Evolutionary conservation across 2,329 filamentous ascomycete genomes (phyloP).

Genomic region (Ophiocordyceps camponoti-floridani): DNA sequence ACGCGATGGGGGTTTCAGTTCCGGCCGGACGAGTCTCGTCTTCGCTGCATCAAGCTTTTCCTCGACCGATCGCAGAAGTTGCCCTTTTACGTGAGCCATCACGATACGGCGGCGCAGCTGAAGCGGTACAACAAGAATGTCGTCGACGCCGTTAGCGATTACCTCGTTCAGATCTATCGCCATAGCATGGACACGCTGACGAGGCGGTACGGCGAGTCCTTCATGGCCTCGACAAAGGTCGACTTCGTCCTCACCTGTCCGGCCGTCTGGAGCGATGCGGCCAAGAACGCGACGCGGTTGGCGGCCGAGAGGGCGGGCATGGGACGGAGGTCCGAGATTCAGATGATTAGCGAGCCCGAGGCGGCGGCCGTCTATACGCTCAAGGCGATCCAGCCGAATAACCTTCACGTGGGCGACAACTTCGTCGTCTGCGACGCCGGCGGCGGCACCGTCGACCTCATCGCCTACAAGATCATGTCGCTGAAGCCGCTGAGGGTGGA

Average conservation of each 20-base stretch:
- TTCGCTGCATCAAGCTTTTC: slow-evolving; percentile 73
- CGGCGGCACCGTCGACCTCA: slow-evolving; percentile 54
- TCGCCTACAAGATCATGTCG: slow-evolving; percentile 66
- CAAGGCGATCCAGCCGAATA: slow-evolving; percentile 61
- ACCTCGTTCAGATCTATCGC: slow-evolving; percentile 55
- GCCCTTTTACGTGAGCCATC: slow-evolving; percentile 61
- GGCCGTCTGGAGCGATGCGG: slow-evolving; percentile 69
- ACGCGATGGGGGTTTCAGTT: slow-evolving; percentile 74
- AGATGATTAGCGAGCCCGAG: slow-evolving; percentile 68
- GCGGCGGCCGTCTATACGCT: slow-evolving; percentile 66
- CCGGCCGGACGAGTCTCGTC: slow-evolving; percentile 55
- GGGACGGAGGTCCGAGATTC: slow-evolving; percentile 50
- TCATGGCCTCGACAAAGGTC: slow-evolving; percentile 58
- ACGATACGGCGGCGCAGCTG: slow-evolving; percentile 63
- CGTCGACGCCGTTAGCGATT: slow-evolving; percentile 63
- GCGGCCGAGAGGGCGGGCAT: slow-evolving; percentile 66
- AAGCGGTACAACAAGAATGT: slow-evolving; percentile 59
- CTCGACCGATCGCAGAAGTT: slow-evolving; percentile 66
- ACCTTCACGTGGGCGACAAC: slow-evolving; percentile 49
- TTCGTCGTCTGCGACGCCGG: slow-evolving; percentile 46
- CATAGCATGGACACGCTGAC: slow-evolving; percentile 67
- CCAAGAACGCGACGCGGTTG: slow-evolving; percentile 67
- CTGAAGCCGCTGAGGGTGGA: slow-evolving; percentile 54
- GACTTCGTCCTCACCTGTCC: slow-evolving; percentile 70
- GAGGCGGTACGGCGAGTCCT: slow-evolving; percentile 57